Conservation (phyloP, 106 monocot genomes). For the Dendrobium huoshanense region DNA sequence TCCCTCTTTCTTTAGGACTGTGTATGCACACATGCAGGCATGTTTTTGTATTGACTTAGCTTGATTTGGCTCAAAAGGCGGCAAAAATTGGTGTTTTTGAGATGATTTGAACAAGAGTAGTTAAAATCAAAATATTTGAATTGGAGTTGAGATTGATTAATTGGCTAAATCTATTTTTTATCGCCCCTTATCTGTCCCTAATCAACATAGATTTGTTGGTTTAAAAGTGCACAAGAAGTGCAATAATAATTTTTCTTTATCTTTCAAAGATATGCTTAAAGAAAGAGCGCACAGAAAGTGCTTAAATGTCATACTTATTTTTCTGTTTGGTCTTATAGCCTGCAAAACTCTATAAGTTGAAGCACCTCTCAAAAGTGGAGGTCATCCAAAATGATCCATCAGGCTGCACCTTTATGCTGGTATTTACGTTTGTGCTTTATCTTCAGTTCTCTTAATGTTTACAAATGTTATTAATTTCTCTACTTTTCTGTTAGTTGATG, state of each 20-base stretch:
- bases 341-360: conserved; percentile 92
- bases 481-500: background rate
- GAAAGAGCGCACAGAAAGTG: background rate
- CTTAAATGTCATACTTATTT: background rate
- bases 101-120: no score
- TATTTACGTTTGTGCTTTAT: conserved; percentile 20
- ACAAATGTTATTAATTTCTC: background rate
- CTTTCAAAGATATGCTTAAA: no score
- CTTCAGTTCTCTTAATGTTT: background rate
- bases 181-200: background rate
- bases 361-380: conserved; percentile 92
- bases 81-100: background rate
- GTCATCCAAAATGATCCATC: conserved; percentile 83
- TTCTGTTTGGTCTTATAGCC: conserved; percentile 41
- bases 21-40: background rate
- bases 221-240: no score
- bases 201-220: background rate
- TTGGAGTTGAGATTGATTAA: background rate
- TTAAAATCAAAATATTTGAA: no score
- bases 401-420: conserved; percentile 90
- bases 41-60: background rate
- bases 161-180: background rate
- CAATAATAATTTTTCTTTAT: no score
- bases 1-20: background rate
- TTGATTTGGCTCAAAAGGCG: background rate